Conservation (phyloP, 306 rosid genomes). For the Sicyos baderoa region DNA sequence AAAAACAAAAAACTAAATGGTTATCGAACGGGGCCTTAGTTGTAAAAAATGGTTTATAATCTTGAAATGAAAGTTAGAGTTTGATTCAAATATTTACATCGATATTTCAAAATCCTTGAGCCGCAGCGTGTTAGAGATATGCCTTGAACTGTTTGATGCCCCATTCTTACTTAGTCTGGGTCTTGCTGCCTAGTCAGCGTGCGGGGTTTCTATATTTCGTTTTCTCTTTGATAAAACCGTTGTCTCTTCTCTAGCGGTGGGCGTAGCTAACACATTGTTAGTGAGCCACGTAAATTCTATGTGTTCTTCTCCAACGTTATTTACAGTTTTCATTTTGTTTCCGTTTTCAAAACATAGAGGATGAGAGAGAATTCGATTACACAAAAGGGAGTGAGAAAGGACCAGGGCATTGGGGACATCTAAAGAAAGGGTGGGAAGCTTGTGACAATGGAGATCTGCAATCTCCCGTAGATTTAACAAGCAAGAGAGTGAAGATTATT, state of each 20-base stretch:
- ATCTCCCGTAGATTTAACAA: constrained; percentile 60
- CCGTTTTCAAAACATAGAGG: constrained; percentile 23
- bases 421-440: constrained; percentile 48
- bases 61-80: not conserved
- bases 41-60: not conserved
- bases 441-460: constrained; percentile 52
- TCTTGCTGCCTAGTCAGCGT: too few species aligned
- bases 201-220: too few species aligned
- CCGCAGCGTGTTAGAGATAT: constrained; percentile 13
- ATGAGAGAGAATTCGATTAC: constrained; percentile 54
- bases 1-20: too few species aligned
- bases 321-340: too few species aligned
- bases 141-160: too few species aligned
- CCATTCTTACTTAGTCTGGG: too few species aligned
- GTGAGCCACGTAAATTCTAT: too few species aligned
- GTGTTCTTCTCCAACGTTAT: too few species aligned
- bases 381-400: constrained; percentile 36
- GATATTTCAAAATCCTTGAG: not conserved
- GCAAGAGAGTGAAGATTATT: constrained; percentile 27
- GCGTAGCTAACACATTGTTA: too few species aligned
- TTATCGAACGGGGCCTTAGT: not conserved
- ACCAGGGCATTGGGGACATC: constrained; percentile 47
- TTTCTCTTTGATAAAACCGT: too few species aligned
- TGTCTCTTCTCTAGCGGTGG: too few species aligned
- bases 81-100: not conserved